Conservation (phyloP, 345 rosid species). For the Ceriops zippeliana region DNA sequence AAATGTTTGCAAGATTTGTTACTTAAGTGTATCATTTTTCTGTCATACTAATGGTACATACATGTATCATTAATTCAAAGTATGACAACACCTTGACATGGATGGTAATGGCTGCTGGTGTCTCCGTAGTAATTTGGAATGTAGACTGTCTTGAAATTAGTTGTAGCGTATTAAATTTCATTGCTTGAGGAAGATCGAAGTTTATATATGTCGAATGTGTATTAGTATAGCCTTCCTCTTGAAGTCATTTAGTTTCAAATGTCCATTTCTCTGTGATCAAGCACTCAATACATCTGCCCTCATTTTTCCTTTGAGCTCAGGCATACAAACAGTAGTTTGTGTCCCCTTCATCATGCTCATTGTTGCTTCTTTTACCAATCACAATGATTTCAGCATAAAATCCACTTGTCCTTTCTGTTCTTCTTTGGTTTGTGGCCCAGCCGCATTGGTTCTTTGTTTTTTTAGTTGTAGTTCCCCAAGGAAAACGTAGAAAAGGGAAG, state of each 20-base stretch:
- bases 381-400: not conserved
- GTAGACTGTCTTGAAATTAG: conserved; percentile 2
- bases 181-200: not conserved
- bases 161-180: not conserved
- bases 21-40: too few species aligned
- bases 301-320: not conserved
- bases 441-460: not conserved
- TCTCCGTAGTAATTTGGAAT: not conserved
- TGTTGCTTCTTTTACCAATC: not conserved
- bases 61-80: not conserved
- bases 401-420: not conserved
- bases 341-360: not conserved
- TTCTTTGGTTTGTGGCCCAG: not conserved
- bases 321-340: not conserved
- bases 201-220: not conserved
- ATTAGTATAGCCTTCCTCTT: too few species aligned
- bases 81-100: not conserved
- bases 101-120: not conserved
- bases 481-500: not conserved
- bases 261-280: not conserved
- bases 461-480: not conserved
- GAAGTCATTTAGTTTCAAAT: not conserved
- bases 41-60: not conserved
- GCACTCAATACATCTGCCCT: not conserved
- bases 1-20: too few species aligned